Base-by-base conservation (phyloP, 371 early-diverging fungal genomes). In the Syncephalastrum racemosum region DNA sequence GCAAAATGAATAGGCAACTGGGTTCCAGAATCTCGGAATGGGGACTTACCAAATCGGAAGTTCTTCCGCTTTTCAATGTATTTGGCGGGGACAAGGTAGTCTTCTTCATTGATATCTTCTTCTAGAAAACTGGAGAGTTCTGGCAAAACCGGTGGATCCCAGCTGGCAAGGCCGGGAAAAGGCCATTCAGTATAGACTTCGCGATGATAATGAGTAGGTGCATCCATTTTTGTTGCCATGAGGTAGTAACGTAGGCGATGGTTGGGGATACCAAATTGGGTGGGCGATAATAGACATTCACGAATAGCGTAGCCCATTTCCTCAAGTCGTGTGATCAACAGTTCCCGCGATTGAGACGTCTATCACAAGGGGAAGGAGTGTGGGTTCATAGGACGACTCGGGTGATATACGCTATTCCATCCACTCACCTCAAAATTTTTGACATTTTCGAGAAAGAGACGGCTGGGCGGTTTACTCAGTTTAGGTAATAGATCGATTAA, bases 391-490 rank as follows among this genome's bases (percentile, higher is more conserved):
- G 22, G n/a, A 20, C 13, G 42, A 40, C 36, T 3, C 13, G 14
- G 16, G 3, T 42, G 16, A 36, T 42, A 18, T 25, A 25, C n/a
- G n/a, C 23, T 16, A 27, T 4, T 25, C 2, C 12, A 10, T 31
- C 12, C 4, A n/a, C 36, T 48, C 63, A 81, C 85, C 67, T 91
- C 90, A 68, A 91, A 91, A 56, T 86, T 86, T 63, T 84, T 82
- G 50, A 90, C 91, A 63, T 91, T 90, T 58, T 91, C 90, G 15
- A 90, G 63, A 46, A 91, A 78, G 19, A 91, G 19, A 56, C 77
- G 84, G 4, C 53, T 68, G 13, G 90, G 90, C 20, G 61, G 63
- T 0, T 65, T 44, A 7, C 54, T 49, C 41, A 90, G 64, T 44
- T 66, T 68, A 22, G 80, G 77, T 19, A 91, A 63, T 19, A 87